phyloP scores from a whole-genome alignment of 768 basidiomycete genomes.

The Auriculariales sp. region DNA sequence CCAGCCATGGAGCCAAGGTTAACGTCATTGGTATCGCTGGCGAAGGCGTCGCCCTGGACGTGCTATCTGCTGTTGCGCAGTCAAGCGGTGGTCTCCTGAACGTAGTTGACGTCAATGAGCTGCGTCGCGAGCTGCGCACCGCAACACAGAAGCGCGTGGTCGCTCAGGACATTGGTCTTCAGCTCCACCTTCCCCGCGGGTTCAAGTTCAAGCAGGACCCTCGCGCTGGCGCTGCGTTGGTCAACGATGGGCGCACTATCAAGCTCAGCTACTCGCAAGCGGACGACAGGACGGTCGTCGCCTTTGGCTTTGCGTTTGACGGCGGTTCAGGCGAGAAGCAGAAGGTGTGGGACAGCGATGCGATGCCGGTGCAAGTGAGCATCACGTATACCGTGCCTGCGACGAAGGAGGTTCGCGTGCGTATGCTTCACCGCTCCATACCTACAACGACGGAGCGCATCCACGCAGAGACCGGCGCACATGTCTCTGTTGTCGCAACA shows the following conservation, averaged over 20 bases:
- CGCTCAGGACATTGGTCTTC: not conserved
- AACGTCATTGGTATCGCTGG: slow-evolving; percentile 3
- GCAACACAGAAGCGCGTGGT: slow-evolving; percentile 1
- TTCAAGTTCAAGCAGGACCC: slow-evolving; percentile 1
- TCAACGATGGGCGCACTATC: not conserved
- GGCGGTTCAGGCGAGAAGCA: not conserved
- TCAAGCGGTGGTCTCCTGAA: slow-evolving; percentile 1
- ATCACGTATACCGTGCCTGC: not conserved
- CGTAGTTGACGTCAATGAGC: not conserved
- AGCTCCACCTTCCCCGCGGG: slow-evolving; percentile 11
- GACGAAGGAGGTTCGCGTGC: not conserved
- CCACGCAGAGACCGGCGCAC: not conserved
- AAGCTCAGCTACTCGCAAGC: not conserved
- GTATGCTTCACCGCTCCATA: not conserved
- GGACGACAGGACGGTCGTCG: not conserved
- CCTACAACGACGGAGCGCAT: not conserved
- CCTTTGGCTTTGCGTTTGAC: not conserved
- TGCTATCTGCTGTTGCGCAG: not conserved
- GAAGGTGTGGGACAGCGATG: not conserved
- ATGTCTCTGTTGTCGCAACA: not conserved
- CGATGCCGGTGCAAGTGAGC: not conserved
- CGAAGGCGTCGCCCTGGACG: slow-evolving; percentile 2
- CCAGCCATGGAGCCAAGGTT: not conserved
- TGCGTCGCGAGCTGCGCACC: slow-evolving; percentile 2
- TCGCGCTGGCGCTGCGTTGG: not conserved